These are phyloP conservation scores for Candida montana DNA, from an alignment of 805 yeast genomes.

Conservation along the genomic window DNA sequence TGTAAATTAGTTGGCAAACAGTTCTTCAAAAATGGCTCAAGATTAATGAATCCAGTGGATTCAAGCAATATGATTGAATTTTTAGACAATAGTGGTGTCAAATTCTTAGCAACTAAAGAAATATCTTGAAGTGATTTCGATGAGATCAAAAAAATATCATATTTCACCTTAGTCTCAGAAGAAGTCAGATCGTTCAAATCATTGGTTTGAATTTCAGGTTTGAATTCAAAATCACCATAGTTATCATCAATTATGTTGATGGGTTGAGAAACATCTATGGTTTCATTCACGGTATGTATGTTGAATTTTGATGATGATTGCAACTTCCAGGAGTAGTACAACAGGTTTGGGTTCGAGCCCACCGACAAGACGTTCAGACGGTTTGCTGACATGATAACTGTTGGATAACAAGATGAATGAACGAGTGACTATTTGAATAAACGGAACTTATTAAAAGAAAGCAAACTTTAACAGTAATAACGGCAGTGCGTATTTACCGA, in stretches of 20 bases:
- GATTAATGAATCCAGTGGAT: constrained; percentile 63
- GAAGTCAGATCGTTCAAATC: constrained; percentile 10
- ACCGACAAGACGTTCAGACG: constrained; percentile 32
- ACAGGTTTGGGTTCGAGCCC: constrained; percentile 53
- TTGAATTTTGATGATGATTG: constrained; percentile 39
- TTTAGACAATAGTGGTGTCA: constrained; percentile 33
- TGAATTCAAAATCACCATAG: constrained; percentile 11
- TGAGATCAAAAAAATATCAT: constrained; percentile 43
- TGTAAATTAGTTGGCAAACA: constrained; percentile 38
- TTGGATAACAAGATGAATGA: background rate
- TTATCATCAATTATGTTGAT: constrained; percentile 20
- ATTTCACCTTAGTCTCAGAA: constrained; percentile 13
- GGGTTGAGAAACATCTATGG: constrained; percentile 3
- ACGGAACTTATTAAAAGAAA: too few species aligned
- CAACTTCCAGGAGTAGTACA: constrained; percentile 56
- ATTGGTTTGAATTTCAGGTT: constrained; percentile 6
- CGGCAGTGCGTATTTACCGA: background rate
- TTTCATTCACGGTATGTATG: constrained; percentile 36
- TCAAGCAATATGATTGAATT: constrained; percentile 57
- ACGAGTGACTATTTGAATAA: background rate
- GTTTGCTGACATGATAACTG: constrained; percentile 3
- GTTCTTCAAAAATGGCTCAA: constrained; percentile 67
- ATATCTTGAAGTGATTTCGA: constrained; percentile 48
- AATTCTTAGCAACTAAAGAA: constrained; percentile 34
- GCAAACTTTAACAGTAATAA: background rate